Base-by-base conservation (phyloP, 2,329 filamentous ascomycete species). In the Neofusicoccum ribis region DNA sequence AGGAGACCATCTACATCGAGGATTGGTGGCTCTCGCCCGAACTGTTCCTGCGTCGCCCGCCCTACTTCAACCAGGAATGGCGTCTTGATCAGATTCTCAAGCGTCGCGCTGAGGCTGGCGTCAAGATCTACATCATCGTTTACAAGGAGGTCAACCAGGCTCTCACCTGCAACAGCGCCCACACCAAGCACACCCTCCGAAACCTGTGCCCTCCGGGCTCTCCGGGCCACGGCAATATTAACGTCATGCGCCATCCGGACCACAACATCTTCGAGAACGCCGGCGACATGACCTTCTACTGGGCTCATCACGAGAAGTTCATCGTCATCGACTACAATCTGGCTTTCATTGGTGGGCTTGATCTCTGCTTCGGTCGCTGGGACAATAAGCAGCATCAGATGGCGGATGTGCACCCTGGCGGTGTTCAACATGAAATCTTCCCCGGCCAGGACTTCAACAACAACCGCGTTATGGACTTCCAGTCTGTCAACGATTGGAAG, bases 391-490 rank as follows among this genome's bases (percentile, higher is more conserved):
- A 96, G 72, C 95, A 98, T 78, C 85, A 89, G 1, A 84, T 97
- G 14, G 86, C 94, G 0, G 95, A 98, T 76, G 88, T 93, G 0
- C 93, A 98, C 74, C 94, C 94, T 0, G 88, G 89, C 49, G 91
- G 91, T 20, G 86, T 97, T 17, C 83, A 86, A 14, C 87, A 93
- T 63, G 93, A 97, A 76, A 84, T 97, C 20, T 99, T 92, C 84
- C 93, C 95, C 0, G 95, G 95, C 0, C 95, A 99, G 74, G 95
- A 99, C 72, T 98, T 96, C 82, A 98, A 98, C 78, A 98, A 98
- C 78, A 97, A 97, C 76, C 88, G 94, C 43, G 89, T 98, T 70
- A 91, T 96, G 89, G 95, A 99, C 73, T 99, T 98, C 76, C 85
- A 97, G 71, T 90, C 89, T 37, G 95, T 98, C 1, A 78, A 91